A percentile compares a stretch with the other conserved stretches of the same genome.
Conservation (phyloP, 805 yeast species). For the Naumovozyma baii region DNA sequence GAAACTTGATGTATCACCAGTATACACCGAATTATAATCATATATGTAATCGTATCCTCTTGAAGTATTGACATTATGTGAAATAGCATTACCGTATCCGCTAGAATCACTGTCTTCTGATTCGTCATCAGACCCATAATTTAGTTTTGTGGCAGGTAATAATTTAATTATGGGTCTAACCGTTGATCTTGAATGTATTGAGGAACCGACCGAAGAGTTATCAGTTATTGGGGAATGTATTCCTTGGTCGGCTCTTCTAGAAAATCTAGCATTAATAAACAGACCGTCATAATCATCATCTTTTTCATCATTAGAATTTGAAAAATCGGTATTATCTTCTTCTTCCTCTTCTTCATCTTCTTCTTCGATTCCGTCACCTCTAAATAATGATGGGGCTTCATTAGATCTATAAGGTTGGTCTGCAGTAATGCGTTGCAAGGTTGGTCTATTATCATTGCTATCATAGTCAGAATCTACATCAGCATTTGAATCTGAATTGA, state of each 20-base stretch:
- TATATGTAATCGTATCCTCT: constrained; percentile 72
- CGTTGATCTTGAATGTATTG: constrained; percentile 6
- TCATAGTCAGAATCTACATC: constrained; percentile 28
- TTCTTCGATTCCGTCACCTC: constrained; percentile 5
- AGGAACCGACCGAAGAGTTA: constrained; percentile 19
- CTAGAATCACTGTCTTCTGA: constrained; percentile 31
- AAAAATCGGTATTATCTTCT: constrained; percentile 3
- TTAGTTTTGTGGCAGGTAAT: constrained; percentile 79
- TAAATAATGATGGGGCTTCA: constrained; percentile 1
- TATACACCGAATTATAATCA: constrained; percentile 72
- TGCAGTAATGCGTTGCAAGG: too few species aligned
- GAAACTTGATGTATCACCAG: constrained; percentile 36
- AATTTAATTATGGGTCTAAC: constrained; percentile 54
- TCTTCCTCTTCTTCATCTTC: constrained; percentile 7
- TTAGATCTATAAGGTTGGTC: too few species aligned
- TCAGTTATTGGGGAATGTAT: constrained; percentile 22
- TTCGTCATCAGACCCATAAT: constrained; percentile 61
- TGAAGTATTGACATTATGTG: constrained; percentile 62
- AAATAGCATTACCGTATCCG: constrained; percentile 43
- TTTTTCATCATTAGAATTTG: constrained; percentile 22
- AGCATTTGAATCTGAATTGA: constrained; percentile 7
- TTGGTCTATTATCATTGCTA: constrained; percentile 7
- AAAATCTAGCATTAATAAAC: constrained; percentile 26
- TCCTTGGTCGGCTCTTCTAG: constrained; percentile 22
- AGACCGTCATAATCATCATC: constrained; percentile 28